Conservation (phyloP, 2,329 filamentous ascomycete species). For the Neonectria neomacrospora region DNA sequence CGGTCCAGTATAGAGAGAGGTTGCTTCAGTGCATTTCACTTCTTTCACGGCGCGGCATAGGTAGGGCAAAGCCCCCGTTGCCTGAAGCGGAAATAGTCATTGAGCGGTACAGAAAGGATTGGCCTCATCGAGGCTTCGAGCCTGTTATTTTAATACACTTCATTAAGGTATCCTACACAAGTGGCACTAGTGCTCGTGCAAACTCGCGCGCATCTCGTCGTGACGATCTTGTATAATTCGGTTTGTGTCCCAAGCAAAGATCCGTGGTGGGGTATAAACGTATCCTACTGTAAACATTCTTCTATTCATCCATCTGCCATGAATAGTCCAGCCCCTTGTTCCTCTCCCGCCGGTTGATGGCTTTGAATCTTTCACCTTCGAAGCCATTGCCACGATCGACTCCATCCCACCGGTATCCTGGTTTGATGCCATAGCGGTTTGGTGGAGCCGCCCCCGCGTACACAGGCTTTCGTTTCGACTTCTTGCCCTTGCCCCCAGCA, state of each 20-base stretch:
- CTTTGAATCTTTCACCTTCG: slow-evolving; percentile 91
- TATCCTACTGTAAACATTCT: slow-evolving; percentile 42
- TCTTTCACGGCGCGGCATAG: background rate
- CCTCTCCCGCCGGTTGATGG: slow-evolving; percentile 80
- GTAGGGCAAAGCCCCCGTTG: background rate
- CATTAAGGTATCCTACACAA: background rate
- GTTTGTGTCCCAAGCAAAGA: background rate
- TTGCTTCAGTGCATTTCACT: slow-evolving; percentile 19
- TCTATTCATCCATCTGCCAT: slow-evolving; percentile 95
- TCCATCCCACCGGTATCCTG: slow-evolving; percentile 95
- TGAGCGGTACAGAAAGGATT: slow-evolving; percentile 1
- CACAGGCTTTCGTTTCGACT: slow-evolving; percentile 65
- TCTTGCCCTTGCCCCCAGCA: slow-evolving; percentile 46
- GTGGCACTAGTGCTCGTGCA: background rate
- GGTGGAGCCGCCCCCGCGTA: slow-evolving; percentile 86
- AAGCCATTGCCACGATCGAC: slow-evolving; percentile 95
- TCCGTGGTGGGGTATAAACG: slow-evolving; percentile 40
- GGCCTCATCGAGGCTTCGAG: background rate
- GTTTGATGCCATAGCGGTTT: slow-evolving; percentile 92
- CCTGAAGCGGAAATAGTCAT: background rate
- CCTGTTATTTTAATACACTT: slow-evolving; percentile 15
- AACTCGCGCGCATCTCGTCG: background rate
- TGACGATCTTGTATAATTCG: background rate
- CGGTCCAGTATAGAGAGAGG: slow-evolving; percentile 15
- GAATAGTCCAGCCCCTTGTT: slow-evolving; percentile 86